These are phyloP conservation scores for Lipomyces spencermartinsiae DNA, from an alignment of 805 yeast genomes.

Conservation along the genomic window DNA sequence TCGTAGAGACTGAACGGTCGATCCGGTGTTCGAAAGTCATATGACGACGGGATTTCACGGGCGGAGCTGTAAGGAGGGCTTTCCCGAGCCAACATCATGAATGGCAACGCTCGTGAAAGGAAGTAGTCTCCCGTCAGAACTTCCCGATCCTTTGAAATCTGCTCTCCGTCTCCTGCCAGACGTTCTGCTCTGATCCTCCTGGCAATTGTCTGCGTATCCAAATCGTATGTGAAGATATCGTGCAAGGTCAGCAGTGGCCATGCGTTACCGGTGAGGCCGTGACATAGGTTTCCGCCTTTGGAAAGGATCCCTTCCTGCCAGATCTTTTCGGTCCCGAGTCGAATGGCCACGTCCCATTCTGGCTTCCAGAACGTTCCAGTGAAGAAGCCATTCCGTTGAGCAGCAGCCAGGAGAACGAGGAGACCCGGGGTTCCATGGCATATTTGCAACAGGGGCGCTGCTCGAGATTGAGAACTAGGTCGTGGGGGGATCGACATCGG, in stretches of 20 bases:
- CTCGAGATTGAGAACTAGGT: too few relatives aligned
- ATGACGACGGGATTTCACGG: background rate
- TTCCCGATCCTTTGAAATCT: background rate
- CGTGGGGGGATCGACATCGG: too few relatives aligned
- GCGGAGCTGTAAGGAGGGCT: background rate
- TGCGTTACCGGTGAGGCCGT: constrained; percentile 1
- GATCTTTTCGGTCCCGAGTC: background rate
- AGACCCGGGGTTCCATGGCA: constrained; percentile 6
- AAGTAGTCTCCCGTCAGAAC: constrained; percentile 4
- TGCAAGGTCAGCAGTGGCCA: constrained; percentile 4
- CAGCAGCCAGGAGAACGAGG: background rate
- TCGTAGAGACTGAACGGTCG: background rate
- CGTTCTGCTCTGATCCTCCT: too few relatives aligned
- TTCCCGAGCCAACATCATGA: constrained; percentile 1
- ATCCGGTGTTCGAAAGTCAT: background rate
- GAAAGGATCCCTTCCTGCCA: constrained; percentile 8
- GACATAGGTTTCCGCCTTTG: constrained; percentile 3
- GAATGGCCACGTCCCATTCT: constrained; percentile 4
- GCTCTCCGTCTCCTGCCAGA: too few relatives aligned
- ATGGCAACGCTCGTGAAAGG: background rate
- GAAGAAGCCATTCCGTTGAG: background rate
- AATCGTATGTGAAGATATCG: background rate
- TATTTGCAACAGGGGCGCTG: background rate
- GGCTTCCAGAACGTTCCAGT: background rate
- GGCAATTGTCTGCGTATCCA: too few relatives aligned